phyloP scores from a whole-genome alignment of 2,329 filamentous ascomycete genomes.

The Hypoxylon rubiginosum region DNA sequence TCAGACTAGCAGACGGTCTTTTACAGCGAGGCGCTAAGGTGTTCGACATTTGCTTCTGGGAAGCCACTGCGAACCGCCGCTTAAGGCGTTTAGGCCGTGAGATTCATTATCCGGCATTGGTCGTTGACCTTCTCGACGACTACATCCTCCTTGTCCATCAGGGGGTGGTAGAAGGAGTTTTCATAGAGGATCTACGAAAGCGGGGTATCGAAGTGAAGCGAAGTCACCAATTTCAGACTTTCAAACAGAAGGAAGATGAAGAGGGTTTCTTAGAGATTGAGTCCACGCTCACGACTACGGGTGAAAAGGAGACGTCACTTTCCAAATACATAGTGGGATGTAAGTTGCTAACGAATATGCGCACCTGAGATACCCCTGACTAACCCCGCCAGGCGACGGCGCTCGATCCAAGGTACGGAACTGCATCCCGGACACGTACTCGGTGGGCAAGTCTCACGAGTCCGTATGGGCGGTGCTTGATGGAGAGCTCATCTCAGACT shows the following conservation, averaged over 20 bases:
- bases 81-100: conserved; percentile 74
- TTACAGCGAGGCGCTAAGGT: conserved; percentile 76
- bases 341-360: conserved; percentile 26
- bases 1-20: conserved; percentile 77
- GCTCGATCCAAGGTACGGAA: conserved; percentile 78
- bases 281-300: conserved; percentile 55
- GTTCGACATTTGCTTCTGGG: conserved; percentile 82
- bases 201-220: conserved; percentile 73
- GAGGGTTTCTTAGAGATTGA: conserved; percentile 54
- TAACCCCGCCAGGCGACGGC: conserved; percentile 63
- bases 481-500: conserved; percentile 77
- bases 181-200: conserved; percentile 76
- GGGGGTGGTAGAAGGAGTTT: conserved; percentile 79
- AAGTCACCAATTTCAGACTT: conserved; percentile 74
- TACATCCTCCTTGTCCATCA: conserved; percentile 75
- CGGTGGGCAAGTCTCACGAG: conserved; percentile 44
- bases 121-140: conserved; percentile 67
- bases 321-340: conserved; percentile 78
- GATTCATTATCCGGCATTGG: conserved; percentile 73
- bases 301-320: conserved; percentile 58
- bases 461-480: conserved; percentile 78
- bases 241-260: conserved; percentile 59
- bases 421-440: conserved; percentile 66
- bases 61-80: conserved; percentile 63
- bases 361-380: conserved; percentile 18